Conservation (phyloP, 768 basidiomycete species). For the Rhizopogon vesiculosus region DNA sequence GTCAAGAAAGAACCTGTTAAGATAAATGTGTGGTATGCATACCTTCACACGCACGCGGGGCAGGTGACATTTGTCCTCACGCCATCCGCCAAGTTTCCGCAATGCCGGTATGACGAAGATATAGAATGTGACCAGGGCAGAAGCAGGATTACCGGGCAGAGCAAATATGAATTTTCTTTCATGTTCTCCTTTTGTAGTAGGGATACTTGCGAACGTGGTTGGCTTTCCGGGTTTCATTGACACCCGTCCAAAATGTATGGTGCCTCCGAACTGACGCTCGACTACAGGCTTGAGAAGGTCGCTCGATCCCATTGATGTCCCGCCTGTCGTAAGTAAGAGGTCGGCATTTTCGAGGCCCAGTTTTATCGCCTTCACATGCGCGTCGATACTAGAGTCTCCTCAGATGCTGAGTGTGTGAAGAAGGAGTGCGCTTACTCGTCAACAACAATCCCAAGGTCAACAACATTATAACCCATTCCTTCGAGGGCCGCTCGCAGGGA, state of each 20-base stretch:
- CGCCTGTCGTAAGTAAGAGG: slow-evolving; percentile 79
- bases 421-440: slow-evolving; percentile 51
- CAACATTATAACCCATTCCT: slow-evolving; percentile 68
- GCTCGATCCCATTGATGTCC: slow-evolving; percentile 87
- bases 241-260: slow-evolving; percentile 82
- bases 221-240: slow-evolving; percentile 84
- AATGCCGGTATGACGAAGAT: slow-evolving; percentile 82
- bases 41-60: slow-evolving; percentile 66
- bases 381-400: slow-evolving; percentile 37
- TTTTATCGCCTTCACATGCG: slow-evolving; percentile 54
- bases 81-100: slow-evolving; percentile 67
- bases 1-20: neutral
- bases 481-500: slow-evolving; percentile 66
- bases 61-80: slow-evolving; percentile 43
- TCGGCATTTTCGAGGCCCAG: slow-evolving; percentile 62
- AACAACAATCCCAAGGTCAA: slow-evolving; percentile 76
- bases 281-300: slow-evolving; percentile 88
- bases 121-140: slow-evolving; percentile 82
- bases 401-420: neutral
- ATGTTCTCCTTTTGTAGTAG: slow-evolving; percentile 29
- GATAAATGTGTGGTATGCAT: slow-evolving; percentile 10
- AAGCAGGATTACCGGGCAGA: slow-evolving; percentile 86
- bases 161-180: slow-evolving; percentile 68
- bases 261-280: slow-evolving; percentile 71
- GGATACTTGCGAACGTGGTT: slow-evolving; percentile 83